These are phyloP conservation scores for Penicillium cinerascens DNA, from an alignment of 495 filamentous ascomycete genomes.

Conservation along the genomic window DNA sequence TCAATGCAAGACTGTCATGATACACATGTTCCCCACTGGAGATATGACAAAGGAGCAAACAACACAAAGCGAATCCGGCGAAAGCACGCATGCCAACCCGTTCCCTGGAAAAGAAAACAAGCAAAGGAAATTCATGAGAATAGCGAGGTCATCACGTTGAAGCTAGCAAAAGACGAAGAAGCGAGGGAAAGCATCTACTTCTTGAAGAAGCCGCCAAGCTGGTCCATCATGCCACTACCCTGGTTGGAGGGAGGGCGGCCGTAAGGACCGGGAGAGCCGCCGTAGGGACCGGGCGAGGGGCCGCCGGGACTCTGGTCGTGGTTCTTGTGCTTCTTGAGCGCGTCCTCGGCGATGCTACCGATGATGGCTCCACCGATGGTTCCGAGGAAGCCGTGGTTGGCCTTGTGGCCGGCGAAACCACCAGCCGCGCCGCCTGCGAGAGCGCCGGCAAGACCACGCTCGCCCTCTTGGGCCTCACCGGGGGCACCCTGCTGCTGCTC, in stretches of 20 bases:
- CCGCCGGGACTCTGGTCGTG: slow-evolving; percentile 21
- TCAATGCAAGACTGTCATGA: slow-evolving; percentile 21
- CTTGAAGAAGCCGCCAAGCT: slow-evolving; percentile 45
- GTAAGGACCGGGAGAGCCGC: slow-evolving; percentile 19
- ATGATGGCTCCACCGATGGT: slow-evolving; percentile 50
- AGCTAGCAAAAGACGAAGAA: slow-evolving; percentile 4
- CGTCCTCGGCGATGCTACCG: slow-evolving; percentile 45
- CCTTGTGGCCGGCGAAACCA: slow-evolving; percentile 48
- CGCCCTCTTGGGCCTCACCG: slow-evolving; percentile 42
- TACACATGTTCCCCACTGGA: slow-evolving; percentile 10
- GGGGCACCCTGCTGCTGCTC: slow-evolving; percentile 29
- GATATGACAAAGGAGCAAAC: slow-evolving; percentile 4
- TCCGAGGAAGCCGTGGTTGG: slow-evolving; percentile 48
- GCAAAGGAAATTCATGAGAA: slow-evolving; percentile 27
- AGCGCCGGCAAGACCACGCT: slow-evolving; percentile 47
- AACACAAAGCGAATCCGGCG: slow-evolving; percentile 1
- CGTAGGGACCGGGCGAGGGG: background rate
- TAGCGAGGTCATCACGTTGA: slow-evolving; percentile 15
- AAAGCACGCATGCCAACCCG: slow-evolving; percentile 13
- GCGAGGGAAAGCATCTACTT: slow-evolving; percentile 24
- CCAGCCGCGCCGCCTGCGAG: slow-evolving; percentile 46
- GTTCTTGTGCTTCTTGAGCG: slow-evolving; percentile 43
- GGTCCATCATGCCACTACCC: slow-evolving; percentile 35
- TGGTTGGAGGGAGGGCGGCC: slow-evolving; percentile 18
- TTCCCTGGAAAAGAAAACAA: slow-evolving; percentile 10